phyloP scores from a whole-genome alignment of 768 basidiomycete species.

The Boletus reticuloceps region DNA sequence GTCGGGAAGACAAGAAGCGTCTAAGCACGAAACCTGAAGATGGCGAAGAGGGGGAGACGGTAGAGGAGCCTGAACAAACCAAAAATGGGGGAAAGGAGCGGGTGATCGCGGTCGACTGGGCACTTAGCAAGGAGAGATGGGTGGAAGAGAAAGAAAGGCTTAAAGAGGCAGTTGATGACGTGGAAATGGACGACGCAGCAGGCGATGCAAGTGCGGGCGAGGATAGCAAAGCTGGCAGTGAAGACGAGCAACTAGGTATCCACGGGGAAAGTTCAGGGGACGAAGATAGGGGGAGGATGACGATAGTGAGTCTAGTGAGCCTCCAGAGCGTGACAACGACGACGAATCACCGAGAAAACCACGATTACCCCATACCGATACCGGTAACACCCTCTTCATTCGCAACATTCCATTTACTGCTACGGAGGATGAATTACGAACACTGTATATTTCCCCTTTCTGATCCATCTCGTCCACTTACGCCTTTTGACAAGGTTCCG shows the following conservation, averaged over 20 bases:
- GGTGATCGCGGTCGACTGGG: slow-evolving; percentile 93
- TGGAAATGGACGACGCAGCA: slow-evolving; percentile 31
- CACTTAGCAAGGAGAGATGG: slow-evolving; percentile 92
- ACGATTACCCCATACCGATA: slow-evolving; percentile 76
- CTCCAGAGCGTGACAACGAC: slow-evolving; percentile 5
- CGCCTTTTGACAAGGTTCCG: slow-evolving; percentile 56
- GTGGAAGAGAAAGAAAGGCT: slow-evolving; percentile 69
- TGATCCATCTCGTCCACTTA: neutral
- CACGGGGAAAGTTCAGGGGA: slow-evolving; percentile 33
- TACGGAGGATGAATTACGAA: slow-evolving; percentile 89
- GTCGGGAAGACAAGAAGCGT: slow-evolving; percentile 48
- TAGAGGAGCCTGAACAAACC: slow-evolving; percentile 32
- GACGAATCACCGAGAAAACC: slow-evolving; percentile 55
- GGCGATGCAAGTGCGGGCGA: slow-evolving; percentile 20
- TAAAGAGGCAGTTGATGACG: slow-evolving; percentile 31
- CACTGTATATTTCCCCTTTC: slow-evolving; percentile 54
- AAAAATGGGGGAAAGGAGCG: slow-evolving; percentile 47
- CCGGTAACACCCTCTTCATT: slow-evolving; percentile 90
- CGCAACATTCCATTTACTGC: slow-evolving; percentile 91
- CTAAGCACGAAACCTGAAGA: slow-evolving; percentile 28
- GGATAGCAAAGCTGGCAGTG: slow-evolving; percentile 35
- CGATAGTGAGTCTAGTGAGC: slow-evolving; percentile 22
- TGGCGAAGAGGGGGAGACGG: slow-evolving; percentile 37
- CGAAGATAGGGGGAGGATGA: slow-evolving; percentile 27
- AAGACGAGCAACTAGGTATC: slow-evolving; percentile 44